Evolutionary conservation across 2,329 filamentous ascomycete genomes (phyloP), one percentile per base, ranked within the genome.

Genomic region (Trichocomaceae sp.): DNA sequence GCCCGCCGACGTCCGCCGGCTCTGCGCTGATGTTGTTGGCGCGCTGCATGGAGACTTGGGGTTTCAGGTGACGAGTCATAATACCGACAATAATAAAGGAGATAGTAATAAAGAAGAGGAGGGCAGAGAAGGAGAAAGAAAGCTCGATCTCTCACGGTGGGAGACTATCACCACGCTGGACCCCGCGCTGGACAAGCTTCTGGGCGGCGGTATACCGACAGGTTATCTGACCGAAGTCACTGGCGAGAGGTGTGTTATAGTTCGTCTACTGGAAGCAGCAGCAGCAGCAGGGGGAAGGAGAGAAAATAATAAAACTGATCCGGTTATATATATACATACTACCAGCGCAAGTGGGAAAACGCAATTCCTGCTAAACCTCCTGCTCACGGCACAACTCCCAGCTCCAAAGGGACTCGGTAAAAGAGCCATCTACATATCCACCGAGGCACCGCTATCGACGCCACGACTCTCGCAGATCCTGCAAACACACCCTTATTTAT

Each of bases 391-490:
- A 15, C 93, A 99, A 70, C 84, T 97, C 4, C 84, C 88, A 2
- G 74, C 83, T 1, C 87, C 89, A 0, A 77, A 78, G 42, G 90
- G 89, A 5, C 79, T 90, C 0, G 81, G 81, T 37, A 83, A 84
- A 58, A 80, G 84, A n/a, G 86, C 89, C 0, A 79, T 99, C 35
- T 99, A 99, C 77, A 88, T 99, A 64, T 95, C 91, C 1, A 97
- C 93, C 44, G 93, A 99, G 74, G 85, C 90, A 0, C 79, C 88
- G 0, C 81, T 99, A 1, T 84, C 90, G 19, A 97, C 92, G 5
- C 82, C 76, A 2, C 88, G 93, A 19, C 82, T 99, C 0, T 75
- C 83, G 0, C 90, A 97, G 70, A 84, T 99, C 59, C 80, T 96
- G 1, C 69, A 77, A 22, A 76, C 76, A 46, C 83, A 95, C 68